A percentile compares a stretch with the other conserved stretches of the same genome.
phyloP scores from a whole-genome alignment of 257 asterid species.

The Nicotiana benthamiana region DNA sequence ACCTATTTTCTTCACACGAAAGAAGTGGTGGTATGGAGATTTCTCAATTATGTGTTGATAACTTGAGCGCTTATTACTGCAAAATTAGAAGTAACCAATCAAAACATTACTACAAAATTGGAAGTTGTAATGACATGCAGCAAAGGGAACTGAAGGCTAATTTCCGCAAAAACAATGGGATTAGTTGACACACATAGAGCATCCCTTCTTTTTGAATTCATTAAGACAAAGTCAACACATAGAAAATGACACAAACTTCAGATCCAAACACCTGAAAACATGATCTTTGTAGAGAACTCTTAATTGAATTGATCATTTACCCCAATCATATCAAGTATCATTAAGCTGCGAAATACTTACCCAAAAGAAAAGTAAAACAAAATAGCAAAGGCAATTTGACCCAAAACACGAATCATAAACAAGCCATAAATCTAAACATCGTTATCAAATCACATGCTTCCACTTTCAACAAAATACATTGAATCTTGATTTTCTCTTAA shows the following conservation, averaged over 20 bases:
- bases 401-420: background rate
- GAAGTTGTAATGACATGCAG: background rate
- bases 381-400: background rate
- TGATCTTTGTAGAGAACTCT: background rate
- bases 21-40: background rate
- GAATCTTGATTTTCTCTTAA: background rate
- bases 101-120: background rate
- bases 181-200: background rate
- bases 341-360: background rate
- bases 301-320: background rate
- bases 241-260: background rate
- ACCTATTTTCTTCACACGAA: background rate
- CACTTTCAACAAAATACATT: background rate
- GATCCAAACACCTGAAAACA: background rate
- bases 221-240: background rate
- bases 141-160: background rate
- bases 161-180: background rate
- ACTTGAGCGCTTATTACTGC: background rate
- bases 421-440: background rate
- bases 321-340: background rate
- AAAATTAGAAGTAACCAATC: background rate
- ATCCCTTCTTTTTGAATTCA: background rate
- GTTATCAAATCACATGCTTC: background rate
- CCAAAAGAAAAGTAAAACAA: background rate
- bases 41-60: background rate